phyloP scores from a whole-genome alignment of 2,329 filamentous ascomycete genomes.

The Penicillium sp. region DNA sequence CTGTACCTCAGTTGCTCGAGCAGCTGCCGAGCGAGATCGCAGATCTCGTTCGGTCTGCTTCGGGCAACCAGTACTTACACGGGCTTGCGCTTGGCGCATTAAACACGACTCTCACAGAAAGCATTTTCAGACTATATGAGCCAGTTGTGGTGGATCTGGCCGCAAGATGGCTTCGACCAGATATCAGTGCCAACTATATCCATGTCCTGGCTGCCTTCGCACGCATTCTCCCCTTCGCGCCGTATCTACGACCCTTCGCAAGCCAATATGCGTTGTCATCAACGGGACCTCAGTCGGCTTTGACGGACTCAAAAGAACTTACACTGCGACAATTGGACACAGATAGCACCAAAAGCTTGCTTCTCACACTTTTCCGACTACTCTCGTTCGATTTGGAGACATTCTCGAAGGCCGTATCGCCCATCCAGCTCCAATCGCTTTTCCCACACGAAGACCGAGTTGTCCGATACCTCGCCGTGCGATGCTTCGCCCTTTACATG shows the following conservation, averaged over 20 bases:
- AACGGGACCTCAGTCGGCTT: constrained; percentile 39
- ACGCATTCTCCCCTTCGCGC: constrained; percentile 78
- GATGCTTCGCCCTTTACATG: constrained; percentile 78
- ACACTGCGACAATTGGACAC: constrained; percentile 41
- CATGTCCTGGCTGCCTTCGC: constrained; percentile 72
- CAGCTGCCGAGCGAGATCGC: constrained; percentile 73
- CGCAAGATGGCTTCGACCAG: constrained; percentile 70
- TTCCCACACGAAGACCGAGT: constrained; percentile 63
- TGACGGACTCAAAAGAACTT: constrained; percentile 34
- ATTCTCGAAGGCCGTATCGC: constrained; percentile 68
- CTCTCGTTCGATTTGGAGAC: constrained; percentile 73
- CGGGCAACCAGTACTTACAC: constrained; percentile 70
- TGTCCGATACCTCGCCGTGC: constrained; percentile 79
- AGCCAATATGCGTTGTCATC: constrained; percentile 52
- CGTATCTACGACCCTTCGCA: constrained; percentile 75
- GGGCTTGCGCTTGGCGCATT: constrained; percentile 72
- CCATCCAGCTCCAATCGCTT: constrained; percentile 69
- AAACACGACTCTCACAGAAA: constrained; percentile 70
- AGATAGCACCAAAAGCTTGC: constrained; percentile 47
- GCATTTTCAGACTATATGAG: constrained; percentile 75
- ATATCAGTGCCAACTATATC: constrained; percentile 38
- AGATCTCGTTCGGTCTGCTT: constrained; percentile 66
- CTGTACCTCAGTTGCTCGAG: constrained; percentile 55
- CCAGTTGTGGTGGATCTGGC: constrained; percentile 79
- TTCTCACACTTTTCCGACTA: constrained; percentile 77